Evolutionary conservation across 1,139 yeast species (phyloP).

Genomic region (Diutina scorzettiae): DNA sequence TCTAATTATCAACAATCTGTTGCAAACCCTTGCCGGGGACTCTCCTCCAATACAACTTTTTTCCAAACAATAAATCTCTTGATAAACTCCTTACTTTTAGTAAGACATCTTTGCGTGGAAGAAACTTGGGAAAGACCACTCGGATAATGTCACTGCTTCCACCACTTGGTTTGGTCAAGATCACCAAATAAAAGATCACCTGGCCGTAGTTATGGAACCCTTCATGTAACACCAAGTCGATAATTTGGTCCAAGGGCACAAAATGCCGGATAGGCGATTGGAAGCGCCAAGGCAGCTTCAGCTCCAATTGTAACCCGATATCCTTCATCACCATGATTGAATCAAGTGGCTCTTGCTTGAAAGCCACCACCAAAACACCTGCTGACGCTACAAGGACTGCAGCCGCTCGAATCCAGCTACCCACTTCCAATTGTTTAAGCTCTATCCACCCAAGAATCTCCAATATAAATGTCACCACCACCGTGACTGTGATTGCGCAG

Average conservation of each 20-base stretch:
- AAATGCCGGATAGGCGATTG: slow-evolving; percentile 14
- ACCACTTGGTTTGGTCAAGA: slow-evolving; percentile 29
- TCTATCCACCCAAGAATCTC: neutral
- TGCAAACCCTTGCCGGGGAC: slow-evolving; percentile 33
- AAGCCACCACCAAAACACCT: neutral
- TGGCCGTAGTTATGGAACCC: slow-evolving; percentile 52
- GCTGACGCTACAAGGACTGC: neutral
- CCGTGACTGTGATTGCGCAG: neutral
- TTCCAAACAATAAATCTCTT: slow-evolving; percentile 26
- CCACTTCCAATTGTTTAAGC: neutral
- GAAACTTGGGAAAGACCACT: slow-evolving; percentile 38
- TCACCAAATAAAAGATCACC: slow-evolving; percentile 49
- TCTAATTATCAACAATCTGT: neutral
- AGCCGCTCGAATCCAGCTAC: neutral
- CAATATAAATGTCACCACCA: neutral
- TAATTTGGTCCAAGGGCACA: slow-evolving; percentile 39
- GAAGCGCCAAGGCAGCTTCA: neutral
- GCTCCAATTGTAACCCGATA: slow-evolving; percentile 1
- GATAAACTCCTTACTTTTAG: slow-evolving; percentile 29
- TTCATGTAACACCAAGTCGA: slow-evolving; percentile 55
- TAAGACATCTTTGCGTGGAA: slow-evolving; percentile 33
- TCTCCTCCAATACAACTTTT: slow-evolving; percentile 26
- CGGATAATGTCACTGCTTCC: slow-evolving; percentile 19
- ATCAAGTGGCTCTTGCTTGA: neutral
- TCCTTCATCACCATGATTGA: slow-evolving; percentile 4